A percentile compares a stretch with the other conserved stretches of the same genome.
Conservation (phyloP, 129 eudicot species). For the Kitagawia praeruptora region DNA sequence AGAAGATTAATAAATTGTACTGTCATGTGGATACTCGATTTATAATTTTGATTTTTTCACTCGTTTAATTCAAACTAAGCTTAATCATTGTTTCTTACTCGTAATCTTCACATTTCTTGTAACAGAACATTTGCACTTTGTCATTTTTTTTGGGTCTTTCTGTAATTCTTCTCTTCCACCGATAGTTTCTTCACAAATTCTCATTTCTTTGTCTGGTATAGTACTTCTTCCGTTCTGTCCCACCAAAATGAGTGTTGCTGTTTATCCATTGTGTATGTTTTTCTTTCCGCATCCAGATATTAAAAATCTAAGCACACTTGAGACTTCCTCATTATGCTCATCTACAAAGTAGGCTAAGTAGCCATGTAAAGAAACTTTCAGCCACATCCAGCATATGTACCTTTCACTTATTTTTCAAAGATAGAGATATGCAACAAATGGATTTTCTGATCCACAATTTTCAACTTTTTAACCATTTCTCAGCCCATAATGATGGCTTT, state of each 20-base stretch:
- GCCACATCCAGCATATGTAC: not conserved
- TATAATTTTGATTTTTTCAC: too few relatives aligned
- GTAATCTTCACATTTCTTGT: not conserved
- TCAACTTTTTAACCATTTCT: conserved; percentile 34
- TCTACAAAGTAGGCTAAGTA: not conserved
- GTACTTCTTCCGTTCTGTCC: too few relatives aligned
- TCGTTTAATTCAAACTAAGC: too few relatives aligned
- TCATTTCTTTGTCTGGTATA: too few relatives aligned
- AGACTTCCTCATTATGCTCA: not conserved
- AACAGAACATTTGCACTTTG: not conserved
- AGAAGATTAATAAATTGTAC: too few relatives aligned
- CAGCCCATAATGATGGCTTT: conserved; percentile 51
- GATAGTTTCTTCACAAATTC: not conserved
- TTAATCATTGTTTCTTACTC: not conserved
- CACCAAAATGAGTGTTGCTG: too few relatives aligned
- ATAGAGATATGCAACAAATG: conserved; percentile 14
- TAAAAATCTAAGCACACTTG: not conserved
- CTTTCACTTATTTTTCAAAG: conserved; percentile 2
- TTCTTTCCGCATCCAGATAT: not conserved
- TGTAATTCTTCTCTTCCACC: too few relatives aligned
- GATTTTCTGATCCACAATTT: conserved; percentile 23
- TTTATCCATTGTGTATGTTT: not conserved
- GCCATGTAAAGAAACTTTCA: not conserved
- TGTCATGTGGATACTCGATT: not conserved
- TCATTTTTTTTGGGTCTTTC: too few relatives aligned